These are phyloP conservation scores for Salvia rosmarinus DNA, from an alignment of 257 asterid species.

Conservation along the genomic window DNA sequence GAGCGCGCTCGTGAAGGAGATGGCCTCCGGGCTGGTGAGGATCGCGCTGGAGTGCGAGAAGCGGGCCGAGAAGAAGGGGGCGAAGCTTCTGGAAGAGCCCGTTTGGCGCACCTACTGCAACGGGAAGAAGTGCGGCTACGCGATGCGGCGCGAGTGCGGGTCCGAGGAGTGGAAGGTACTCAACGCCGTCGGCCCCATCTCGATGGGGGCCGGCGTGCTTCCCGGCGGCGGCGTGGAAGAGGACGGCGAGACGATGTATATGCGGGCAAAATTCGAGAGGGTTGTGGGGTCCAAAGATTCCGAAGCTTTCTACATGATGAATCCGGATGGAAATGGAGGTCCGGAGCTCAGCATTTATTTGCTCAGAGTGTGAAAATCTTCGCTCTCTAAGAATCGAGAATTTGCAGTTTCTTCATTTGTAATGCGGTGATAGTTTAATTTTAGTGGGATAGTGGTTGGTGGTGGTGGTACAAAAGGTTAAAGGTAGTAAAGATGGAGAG, in stretches of 20 bases:
- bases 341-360: slow-evolving; percentile 93
- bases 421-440: not conserved
- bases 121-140: slow-evolving; percentile 84
- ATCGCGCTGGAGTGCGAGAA: slow-evolving; percentile 78
- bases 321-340: slow-evolving; percentile 97
- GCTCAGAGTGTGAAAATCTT: slow-evolving; percentile 58
- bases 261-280: slow-evolving; percentile 94
- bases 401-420: not conserved
- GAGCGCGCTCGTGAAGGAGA: slow-evolving; percentile 71
- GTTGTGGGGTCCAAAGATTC: slow-evolving; percentile 96
- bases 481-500: slow-evolving; percentile 26
- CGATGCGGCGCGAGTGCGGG: slow-evolving; percentile 72
- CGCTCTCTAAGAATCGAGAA: slow-evolving; percentile 28
- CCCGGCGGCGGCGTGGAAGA: slow-evolving; percentile 47
- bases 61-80: slow-evolving; percentile 51
- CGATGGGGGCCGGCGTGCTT: slow-evolving; percentile 98
- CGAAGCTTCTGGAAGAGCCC: slow-evolving; percentile 70
- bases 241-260: slow-evolving; percentile 88
- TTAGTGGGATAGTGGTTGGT: slow-evolving; percentile 21
- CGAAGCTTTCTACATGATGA: slow-evolving; percentile 99
- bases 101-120: slow-evolving; percentile 93
- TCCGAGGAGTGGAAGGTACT: slow-evolving; percentile 81
- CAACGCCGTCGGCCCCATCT: slow-evolving; percentile 75
- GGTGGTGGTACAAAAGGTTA: slow-evolving; percentile 28
- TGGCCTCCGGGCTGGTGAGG: slow-evolving; percentile 88